Evolutionary conservation across 2,329 filamentous ascomycete species (phyloP).

Genomic region (Stemphylium beticola): DNA sequence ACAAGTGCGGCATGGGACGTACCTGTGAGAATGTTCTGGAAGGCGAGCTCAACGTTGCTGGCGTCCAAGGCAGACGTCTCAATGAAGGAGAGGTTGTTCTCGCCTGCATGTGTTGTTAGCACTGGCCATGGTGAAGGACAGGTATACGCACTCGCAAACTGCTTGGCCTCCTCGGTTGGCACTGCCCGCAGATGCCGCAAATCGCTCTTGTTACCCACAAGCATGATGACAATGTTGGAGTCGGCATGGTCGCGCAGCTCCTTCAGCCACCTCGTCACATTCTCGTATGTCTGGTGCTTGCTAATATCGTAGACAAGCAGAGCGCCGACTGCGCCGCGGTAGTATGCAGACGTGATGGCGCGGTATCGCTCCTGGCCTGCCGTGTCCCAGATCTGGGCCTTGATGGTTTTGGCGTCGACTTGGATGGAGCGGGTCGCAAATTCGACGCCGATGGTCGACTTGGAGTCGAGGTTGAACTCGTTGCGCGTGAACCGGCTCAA

Average conservation of each 20-base stretch:
- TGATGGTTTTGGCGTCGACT: slow-evolving; percentile 99
- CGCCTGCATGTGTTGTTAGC: slow-evolving; percentile 63
- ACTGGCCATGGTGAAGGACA: slow-evolving; percentile 18
- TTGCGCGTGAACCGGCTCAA: slow-evolving; percentile 99
- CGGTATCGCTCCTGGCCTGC: slow-evolving; percentile 98
- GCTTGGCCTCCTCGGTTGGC: slow-evolving; percentile 95
- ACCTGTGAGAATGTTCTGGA: slow-evolving; percentile 99
- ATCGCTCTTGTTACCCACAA: slow-evolving; percentile 99
- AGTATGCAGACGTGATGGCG: slow-evolving; percentile 98
- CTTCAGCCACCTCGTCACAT: slow-evolving; percentile 98
- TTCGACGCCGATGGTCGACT: slow-evolving; percentile 99
- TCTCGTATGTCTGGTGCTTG: slow-evolving; percentile 99
- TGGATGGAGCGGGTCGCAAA: slow-evolving; percentile 98
- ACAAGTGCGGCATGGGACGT: slow-evolving; percentile 43
- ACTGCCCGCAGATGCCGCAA: slow-evolving; percentile 97
- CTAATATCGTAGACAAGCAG: slow-evolving; percentile 99
- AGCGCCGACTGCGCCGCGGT: slow-evolving; percentile 94
- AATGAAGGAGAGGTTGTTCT: slow-evolving; percentile 98
- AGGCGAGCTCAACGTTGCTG: slow-evolving; percentile 98
- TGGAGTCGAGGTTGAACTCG: slow-evolving; percentile 99
- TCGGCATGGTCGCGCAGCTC: slow-evolving; percentile 97
- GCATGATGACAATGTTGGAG: slow-evolving; percentile 99
- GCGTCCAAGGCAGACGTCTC: slow-evolving; percentile 98
- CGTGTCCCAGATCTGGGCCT: slow-evolving; percentile 99
- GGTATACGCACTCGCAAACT: slow-evolving; percentile 81